Conservation (phyloP, 495 filamentous ascomycete genomes). For the Bombardia bombarda region DNA sequence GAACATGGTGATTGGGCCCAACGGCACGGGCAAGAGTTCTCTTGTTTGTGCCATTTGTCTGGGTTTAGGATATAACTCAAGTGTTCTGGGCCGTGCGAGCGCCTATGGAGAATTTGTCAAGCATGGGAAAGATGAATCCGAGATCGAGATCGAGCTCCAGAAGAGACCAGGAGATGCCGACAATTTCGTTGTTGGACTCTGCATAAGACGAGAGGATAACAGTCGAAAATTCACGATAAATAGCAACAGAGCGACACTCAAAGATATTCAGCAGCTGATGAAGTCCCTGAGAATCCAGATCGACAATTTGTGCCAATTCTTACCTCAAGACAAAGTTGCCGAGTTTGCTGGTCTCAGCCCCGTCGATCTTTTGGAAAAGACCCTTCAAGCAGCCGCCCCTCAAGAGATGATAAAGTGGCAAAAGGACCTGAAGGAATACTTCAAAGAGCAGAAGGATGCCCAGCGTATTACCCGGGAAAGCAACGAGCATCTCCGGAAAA, state of each 20-base stretch:
- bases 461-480: constrained; percentile 51
- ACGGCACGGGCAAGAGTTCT: constrained; percentile 96
- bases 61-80: constrained; percentile 75
- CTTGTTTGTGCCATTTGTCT: constrained; percentile 96
- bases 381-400: constrained; percentile 77
- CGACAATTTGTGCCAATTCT: constrained; percentile 95
- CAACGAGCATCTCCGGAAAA: constrained; percentile 51
- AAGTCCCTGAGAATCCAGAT: constrained; percentile 77
- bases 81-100: constrained; percentile 81
- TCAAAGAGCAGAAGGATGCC: constrained; percentile 59
- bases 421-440: constrained; percentile 58
- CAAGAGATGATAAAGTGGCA: constrained; percentile 76
- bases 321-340: constrained; percentile 92
- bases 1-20: constrained; percentile 98
- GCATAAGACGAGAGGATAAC: constrained; percentile 75
- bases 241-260: constrained; percentile 45
- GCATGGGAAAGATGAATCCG: constrained; percentile 68
- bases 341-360: constrained; percentile 84
- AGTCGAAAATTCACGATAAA: constrained; percentile 66
- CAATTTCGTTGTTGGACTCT: constrained; percentile 68
- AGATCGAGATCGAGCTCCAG: constrained; percentile 84
- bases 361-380: constrained; percentile 77
- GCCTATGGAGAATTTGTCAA: constrained; percentile 88
- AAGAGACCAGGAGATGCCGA: constrained; percentile 34
- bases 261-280: constrained; percentile 55